Evolutionary conservation across 345 rosid genomes (phyloP).

Genomic region (Hibiscus tridactylites): DNA sequence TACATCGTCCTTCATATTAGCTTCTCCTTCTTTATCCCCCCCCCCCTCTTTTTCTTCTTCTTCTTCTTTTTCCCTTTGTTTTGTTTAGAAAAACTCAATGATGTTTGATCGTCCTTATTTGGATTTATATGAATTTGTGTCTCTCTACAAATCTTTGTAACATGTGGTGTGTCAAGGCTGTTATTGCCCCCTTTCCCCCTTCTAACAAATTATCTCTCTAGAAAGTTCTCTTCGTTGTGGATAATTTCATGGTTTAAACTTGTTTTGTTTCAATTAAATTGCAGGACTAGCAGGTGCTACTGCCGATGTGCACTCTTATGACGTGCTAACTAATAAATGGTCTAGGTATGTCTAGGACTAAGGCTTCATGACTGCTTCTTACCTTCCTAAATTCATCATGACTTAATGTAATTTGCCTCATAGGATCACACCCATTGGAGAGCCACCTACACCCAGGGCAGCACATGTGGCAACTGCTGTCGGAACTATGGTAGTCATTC

Average conservation of each 20-base stretch:
- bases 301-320: conserved; percentile 98
- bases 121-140: background rate
- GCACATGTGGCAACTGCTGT: conserved; percentile 99
- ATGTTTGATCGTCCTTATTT: background rate
- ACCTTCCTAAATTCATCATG: background rate
- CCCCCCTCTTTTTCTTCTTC: too few relatives aligned
- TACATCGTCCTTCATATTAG: background rate
- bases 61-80: background rate
- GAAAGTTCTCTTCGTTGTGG: background rate
- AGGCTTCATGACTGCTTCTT: background rate
- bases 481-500: conserved; percentile 99
- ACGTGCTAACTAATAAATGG: conserved; percentile 91
- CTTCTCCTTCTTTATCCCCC: background rate
- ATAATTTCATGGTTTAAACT: background rate
- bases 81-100: background rate
- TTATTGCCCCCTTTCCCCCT: background rate
- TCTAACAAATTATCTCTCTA: background rate
- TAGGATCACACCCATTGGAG: conserved; percentile 87
- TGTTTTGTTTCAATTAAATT: conserved; percentile 19
- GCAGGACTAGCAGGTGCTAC: conserved; percentile 98
- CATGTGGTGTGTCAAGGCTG: conserved; percentile 1
- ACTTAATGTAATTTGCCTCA: conserved; percentile 8
- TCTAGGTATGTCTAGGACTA: conserved; percentile 51
- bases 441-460: conserved; percentile 98
- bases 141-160: background rate